Evolutionary conservation across 352 stramenopile genomes (phyloP), one percentile per base, ranked within the genome.

Genomic region (Phytophthora podocarpi): DNA sequence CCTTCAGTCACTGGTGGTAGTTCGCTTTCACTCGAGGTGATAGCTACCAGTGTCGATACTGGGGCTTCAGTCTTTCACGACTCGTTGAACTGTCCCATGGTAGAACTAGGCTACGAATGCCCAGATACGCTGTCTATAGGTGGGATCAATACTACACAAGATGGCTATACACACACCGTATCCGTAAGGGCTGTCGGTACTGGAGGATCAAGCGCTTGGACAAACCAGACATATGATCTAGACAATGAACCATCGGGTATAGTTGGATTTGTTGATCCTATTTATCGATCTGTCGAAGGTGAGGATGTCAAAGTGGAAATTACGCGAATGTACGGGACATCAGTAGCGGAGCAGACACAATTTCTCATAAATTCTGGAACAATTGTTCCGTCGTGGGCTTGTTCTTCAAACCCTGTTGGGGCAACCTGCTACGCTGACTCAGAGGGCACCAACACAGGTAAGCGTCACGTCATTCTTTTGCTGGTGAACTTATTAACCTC

Each of bases 121-220:
- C 63, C 74, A 5, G 11, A 41, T 3, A 53, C 52, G 2, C 16
- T 82, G 1, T 16, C 46, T 2, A 51, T 76, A 4, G 34, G 13
- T 8, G 48, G 31, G 1, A 31, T 74, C 5, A 21, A 35, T 39
- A n/a, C 32, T 5, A 43, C 65, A 8, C 13, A 56, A 27, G 18
- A 67, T 20, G 54, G 26, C 0, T 61, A 31, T 3, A 48, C 56
- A 1, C 76, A 74, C 42, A 46, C 35, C 12, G 70, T 87, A 1
- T 37, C 51, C 10, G 34, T 72, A 13, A 63, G 74, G 2, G 53
- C 74, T 13, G 48, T 74, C 24, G 72, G 74, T 4, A 60, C 64
- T 18, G 46, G 45, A 10, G 72, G 72, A 1, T 4, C 34, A 9
- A 87, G 74, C 11, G 20, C 28, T 13, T 87, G 77, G 77, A 43